Percentiles rank a stretch among this genome's conserved stretches.
These are phyloP conservation scores for Erigeron philadelphicus DNA, from an alignment of 140 eudicot species.

Conservation along the genomic window DNA sequence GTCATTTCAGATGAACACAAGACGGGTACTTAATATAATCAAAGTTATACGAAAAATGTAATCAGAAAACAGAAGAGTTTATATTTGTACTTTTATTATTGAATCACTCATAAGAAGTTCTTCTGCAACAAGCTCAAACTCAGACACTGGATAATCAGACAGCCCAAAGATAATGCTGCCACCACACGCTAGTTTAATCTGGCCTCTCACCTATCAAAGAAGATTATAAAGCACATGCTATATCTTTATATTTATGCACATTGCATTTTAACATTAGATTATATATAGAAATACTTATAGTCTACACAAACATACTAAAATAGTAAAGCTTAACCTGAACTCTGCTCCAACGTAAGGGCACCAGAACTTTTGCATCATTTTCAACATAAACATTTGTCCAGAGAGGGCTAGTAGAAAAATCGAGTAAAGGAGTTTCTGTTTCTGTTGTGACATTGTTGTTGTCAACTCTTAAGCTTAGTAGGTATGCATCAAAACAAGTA, in stretches of 20 bases:
- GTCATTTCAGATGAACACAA: constrained; percentile 3
- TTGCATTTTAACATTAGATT: too few species aligned
- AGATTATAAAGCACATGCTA: neutral
- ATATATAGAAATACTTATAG: too few species aligned
- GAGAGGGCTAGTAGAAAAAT: constrained; percentile 81
- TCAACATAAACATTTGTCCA: constrained; percentile 84
- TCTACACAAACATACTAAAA: neutral
- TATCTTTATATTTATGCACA: too few species aligned
- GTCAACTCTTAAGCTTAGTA: constrained; percentile 81
- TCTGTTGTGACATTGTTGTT: constrained; percentile 80
- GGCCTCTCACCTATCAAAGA: constrained; percentile 70
- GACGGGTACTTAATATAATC: neutral
- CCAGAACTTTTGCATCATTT: constrained; percentile 82
- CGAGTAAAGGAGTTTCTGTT: constrained; percentile 93
- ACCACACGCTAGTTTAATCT: constrained; percentile 64
- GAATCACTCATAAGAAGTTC: constrained; percentile 95
- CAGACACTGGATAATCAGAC: constrained; percentile 70
- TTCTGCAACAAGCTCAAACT: constrained; percentile 91
- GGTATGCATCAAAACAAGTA: constrained; percentile 75
- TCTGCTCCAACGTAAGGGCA: constrained; percentile 91
- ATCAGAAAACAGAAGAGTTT: neutral
- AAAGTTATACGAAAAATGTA: neutral
- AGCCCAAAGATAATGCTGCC: constrained; percentile 82
- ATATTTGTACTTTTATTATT: constrained; percentile 47
- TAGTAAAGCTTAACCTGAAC: constrained; percentile 57